Percentiles rank a stretch among this genome's conserved stretches.
Conservation (phyloP, 2,329 filamentous ascomycete species). For the Cladosporium cucumerinum region DNA sequence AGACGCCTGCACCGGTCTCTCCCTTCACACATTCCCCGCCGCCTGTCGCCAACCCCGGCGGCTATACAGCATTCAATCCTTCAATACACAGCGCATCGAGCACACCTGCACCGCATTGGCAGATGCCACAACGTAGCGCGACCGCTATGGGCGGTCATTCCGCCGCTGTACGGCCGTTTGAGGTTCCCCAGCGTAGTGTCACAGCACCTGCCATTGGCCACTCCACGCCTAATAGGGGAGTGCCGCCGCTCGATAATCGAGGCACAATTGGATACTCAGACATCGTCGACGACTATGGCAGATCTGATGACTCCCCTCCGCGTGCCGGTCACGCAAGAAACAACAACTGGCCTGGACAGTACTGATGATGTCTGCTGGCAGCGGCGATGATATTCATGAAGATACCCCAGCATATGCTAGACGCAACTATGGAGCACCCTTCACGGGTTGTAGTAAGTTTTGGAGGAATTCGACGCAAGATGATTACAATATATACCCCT, state of each 20-base stretch:
- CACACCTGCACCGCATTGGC: conserved; percentile 17
- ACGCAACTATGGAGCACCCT: neutral
- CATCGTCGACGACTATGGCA: conserved; percentile 14
- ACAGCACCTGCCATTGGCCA: conserved; percentile 22
- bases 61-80: conserved; percentile 36
- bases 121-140: conserved; percentile 22
- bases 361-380: neutral
- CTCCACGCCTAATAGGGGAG: neutral
- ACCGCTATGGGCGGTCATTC: conserved; percentile 8
- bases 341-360: neutral
- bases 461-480: neutral
- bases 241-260: neutral
- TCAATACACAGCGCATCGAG: conserved; percentile 17
- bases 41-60: conserved; percentile 18
- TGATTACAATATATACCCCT: neutral
- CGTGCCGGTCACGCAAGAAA: conserved; percentile 3
- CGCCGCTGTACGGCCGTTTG: conserved; percentile 15
- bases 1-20: conserved; percentile 13
- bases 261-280: conserved; percentile 14
- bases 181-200: conserved; percentile 22
- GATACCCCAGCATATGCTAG: neutral
- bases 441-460: neutral
- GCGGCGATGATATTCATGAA: neutral
- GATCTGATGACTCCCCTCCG: neutral
- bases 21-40: neutral